A percentile compares a stretch with the other conserved stretches of the same genome.
Evolutionary conservation across 306 rosid genomes (phyloP).

Genomic region (Citrullus mucosospermus): DNA sequence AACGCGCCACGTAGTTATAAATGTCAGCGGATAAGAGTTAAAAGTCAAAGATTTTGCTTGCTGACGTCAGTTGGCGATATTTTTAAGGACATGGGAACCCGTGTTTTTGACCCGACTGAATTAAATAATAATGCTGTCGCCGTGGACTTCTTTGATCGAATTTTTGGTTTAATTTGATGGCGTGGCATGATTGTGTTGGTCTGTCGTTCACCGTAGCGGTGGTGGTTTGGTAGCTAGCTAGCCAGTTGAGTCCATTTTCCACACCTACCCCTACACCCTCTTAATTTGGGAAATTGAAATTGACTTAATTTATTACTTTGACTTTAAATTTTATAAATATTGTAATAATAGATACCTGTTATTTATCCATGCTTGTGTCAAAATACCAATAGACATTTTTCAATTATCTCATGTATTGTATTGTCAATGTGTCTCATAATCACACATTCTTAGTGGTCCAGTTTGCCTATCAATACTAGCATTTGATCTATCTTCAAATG

Average conservation of each 20-base stretch:
- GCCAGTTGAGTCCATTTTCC: not conserved
- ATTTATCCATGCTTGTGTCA: too few species aligned
- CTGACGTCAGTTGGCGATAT: not conserved
- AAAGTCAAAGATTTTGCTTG: not conserved
- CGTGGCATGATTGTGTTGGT: not conserved
- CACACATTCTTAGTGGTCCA: too few species aligned
- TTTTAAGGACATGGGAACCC: not conserved
- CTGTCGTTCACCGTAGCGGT: not conserved
- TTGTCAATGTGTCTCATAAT: too few species aligned
- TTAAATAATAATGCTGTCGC: not conserved
- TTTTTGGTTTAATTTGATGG: not conserved
- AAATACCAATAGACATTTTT: too few species aligned
- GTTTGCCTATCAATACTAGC: too few species aligned
- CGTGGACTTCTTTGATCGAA: too few species aligned
- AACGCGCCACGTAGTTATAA: not conserved
- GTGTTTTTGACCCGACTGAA: not conserved
- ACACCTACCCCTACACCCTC: not conserved
- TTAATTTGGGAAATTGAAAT: too few species aligned
- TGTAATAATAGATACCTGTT: too few species aligned
- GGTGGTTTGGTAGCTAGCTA: not conserved
- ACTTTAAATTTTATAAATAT: too few species aligned
- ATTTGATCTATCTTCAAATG: too few species aligned
- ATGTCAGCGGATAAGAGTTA: not conserved
- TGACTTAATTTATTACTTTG: too few species aligned
- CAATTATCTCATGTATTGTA: too few species aligned